Evolutionary conservation across 495 filamentous ascomycete genomes (phyloP), one percentile per base, ranked within the genome.

Genomic region (Massariosphaeria phaeospora): DNA sequence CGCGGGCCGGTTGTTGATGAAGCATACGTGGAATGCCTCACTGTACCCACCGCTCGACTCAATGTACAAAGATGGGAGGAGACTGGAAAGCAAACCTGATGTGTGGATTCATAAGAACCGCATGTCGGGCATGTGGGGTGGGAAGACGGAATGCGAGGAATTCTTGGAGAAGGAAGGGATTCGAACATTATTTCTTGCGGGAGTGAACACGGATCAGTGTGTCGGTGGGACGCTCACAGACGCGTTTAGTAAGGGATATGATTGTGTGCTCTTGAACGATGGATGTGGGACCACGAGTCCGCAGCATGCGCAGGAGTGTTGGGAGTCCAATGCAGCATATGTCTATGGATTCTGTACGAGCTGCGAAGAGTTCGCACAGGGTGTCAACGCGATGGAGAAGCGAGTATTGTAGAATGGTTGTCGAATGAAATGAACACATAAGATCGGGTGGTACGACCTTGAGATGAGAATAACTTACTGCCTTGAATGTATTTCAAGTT

Each of bases 141-240:
- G 48, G 1, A 57, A 48, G 2, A 68, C 67, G 0, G 46, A 56
- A 0, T 65, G 69, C 23, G 65, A 68, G 34, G 57, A 69, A 11
- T 72, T 64, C 52, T 50, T 77, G 15, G 63, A 70, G 39, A n/a
- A 57, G 20, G 57, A 71, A 38, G 74, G 71, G 0, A 76, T 75
- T 48, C 68, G 54, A 9, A 79, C 76, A 3, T 60, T 83, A 21
- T 57, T 83, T 2, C 81, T 81, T 55, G 64, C 75, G 0, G 79
- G 79, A 0, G 78, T 81, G 9, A 82, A 82, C 59, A 80, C 77
- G 2, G 79, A 83, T 64, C 79, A 81, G 56, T 83, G 79, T 57
- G 79, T 83, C 5, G 68, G 73, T 21, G 76, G 76, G 1, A 81
- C 74, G 23, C 64, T 80, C 25, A 70, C 69, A 34, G 78, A 82